Conservation (phyloP, 2,329 filamentous ascomycete species). For the Aspergillus intermedius region DNA sequence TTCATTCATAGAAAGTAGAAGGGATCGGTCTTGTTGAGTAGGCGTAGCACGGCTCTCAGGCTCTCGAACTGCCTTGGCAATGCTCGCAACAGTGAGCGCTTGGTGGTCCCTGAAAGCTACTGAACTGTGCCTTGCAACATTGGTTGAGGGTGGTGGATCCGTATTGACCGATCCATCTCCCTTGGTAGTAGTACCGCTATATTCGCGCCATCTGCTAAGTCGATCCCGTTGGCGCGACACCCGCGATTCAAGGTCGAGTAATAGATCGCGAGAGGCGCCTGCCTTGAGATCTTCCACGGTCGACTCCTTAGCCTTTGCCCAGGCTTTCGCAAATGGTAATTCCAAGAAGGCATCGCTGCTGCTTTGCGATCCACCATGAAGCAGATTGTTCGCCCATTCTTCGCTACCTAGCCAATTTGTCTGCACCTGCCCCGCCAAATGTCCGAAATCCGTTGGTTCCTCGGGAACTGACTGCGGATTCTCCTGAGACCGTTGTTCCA, state of each 20-base stretch:
- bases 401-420: conserved; percentile 73
- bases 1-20: conserved; percentile 30
- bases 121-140: conserved; percentile 6
- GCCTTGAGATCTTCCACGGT: conserved; percentile 37
- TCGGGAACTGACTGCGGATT: conserved; percentile 20
- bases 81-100: conserved; percentile 31
- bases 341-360: conserved; percentile 59
- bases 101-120: conserved; percentile 33
- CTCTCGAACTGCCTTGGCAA: conserved; percentile 28
- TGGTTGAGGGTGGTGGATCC: not conserved
- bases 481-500: conserved; percentile 35
- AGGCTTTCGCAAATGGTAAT: conserved; percentile 63
- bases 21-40: conserved; percentile 22
- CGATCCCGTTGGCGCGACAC: conserved; percentile 62
- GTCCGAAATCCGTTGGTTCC: conserved; percentile 35
- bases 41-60: conserved; percentile 16
- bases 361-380: conserved; percentile 58
- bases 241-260: conserved; percentile 66
- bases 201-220: conserved; percentile 67
- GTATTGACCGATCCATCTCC: not conserved
- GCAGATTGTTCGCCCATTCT: conserved; percentile 64
- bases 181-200: conserved; percentile 39
- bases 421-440: conserved; percentile 45
- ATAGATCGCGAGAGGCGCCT: conserved; percentile 24
- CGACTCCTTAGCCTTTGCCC: conserved; percentile 59